A percentile compares a stretch with the other conserved stretches of the same genome.
These are phyloP conservation scores for Dendrobium catenatum DNA, from an alignment of 106 monocot species.

Conservation along the genomic window DNA sequence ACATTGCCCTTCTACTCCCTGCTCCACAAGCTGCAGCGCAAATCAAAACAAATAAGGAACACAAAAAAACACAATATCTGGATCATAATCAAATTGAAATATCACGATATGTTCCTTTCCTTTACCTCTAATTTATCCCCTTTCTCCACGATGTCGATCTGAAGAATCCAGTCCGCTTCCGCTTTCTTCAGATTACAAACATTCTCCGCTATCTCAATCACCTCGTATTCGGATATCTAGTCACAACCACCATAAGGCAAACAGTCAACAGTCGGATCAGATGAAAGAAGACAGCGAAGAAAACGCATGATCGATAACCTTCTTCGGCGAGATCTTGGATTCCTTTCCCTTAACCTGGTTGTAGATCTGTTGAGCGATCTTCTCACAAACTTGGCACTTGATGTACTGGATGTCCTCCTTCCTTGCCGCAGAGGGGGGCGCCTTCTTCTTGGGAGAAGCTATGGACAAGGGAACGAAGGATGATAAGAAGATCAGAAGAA, in stretches of 20 bases:
- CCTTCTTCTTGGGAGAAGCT: constrained; percentile 34
- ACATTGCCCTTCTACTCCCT: constrained; percentile 82
- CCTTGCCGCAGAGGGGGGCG: constrained; percentile 30
- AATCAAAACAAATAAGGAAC: constrained; percentile 3
- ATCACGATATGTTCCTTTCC: background rate
- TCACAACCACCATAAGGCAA: background rate
- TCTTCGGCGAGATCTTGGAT: constrained; percentile 53
- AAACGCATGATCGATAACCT: constrained; percentile 23
- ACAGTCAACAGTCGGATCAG: background rate
- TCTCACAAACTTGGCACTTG: constrained; percentile 88
- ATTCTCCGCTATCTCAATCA: constrained; percentile 96
- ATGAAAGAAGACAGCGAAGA: background rate
- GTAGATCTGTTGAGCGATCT: constrained; percentile 76
- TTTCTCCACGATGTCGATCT: constrained; percentile 92
- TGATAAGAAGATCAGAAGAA: constrained; percentile 8
- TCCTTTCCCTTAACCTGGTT: constrained; percentile 57
- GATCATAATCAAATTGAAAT: background rate
- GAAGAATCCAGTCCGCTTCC: constrained; percentile 96
- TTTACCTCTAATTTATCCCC: constrained; percentile 80
- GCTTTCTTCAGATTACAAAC: constrained; percentile 95
- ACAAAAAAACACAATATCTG: background rate
- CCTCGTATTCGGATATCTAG: constrained; percentile 85
- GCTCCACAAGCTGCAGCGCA: constrained; percentile 79
- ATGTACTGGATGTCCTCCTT: constrained; percentile 87
- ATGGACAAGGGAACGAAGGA: constrained; percentile 14